Base-by-base conservation (phyloP, 495 filamentous ascomycete species). In the Cercophora scortea region DNA sequence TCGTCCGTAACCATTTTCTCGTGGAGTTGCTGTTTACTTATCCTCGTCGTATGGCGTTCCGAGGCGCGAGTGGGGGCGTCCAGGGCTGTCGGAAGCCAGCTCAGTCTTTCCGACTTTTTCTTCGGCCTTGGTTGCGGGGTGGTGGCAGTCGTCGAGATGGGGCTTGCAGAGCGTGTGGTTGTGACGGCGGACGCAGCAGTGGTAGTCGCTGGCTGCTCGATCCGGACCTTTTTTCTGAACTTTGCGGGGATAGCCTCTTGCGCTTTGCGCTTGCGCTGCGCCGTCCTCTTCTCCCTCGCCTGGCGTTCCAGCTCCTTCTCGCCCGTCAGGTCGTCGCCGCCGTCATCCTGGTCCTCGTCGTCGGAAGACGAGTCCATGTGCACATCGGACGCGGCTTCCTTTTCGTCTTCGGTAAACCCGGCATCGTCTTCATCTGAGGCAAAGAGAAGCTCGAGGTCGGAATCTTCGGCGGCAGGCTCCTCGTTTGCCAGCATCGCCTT, bases 91-190 rank as follows among this genome's bases (percentile, higher is more conserved):
- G 88, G 90, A 32, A 96, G 76, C 89, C 90, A 96, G 52, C 89
- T 95, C 39, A 84, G 76, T 41, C 90, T 82, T 69, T 96, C 93
- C 4, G 88, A 90, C 70, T 95, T 96, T 75, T 96, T 98, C 74
- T 89, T 91, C 4, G 85, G 86, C 52, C 87, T 79, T 16, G 85
- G 75, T 13, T 77, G 72, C 19, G 15, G 34, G 15, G 17, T 60
- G 54, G 51, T 42, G 0, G 45, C 47, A 34, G 67, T 63, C 19
- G 75, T 61, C 16, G 78, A 67, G 35, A 72, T 70, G 35, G 72
- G 68, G 18, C 77, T 79, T 4, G 82, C 71, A 36, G 69, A 62
- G 34, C 62, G 57, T 3, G 25, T 25, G 25, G 25, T 25, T 25
- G 25, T 25, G 36, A 38, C 36, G 13, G 36, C 36, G 13, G 10